A percentile compares a stretch with the other conserved stretches of the same genome.
phyloP scores from a whole-genome alignment of 768 basidiomycete genomes.

The Strobilomyces dryophilus region DNA sequence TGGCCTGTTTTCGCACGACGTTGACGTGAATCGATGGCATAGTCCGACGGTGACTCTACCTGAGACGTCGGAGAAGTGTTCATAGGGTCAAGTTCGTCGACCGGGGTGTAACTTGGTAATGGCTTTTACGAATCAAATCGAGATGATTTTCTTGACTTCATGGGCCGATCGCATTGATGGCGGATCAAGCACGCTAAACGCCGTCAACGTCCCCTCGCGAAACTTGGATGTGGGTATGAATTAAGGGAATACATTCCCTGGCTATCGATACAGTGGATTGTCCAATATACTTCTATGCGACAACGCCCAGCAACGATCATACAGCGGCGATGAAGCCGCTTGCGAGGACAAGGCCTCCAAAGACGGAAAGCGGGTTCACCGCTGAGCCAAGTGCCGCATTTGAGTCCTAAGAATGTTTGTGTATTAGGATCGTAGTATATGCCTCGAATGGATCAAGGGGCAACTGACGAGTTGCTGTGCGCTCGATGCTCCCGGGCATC shows the following conservation, averaged over 20 bases:
- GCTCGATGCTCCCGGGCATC: slow-evolving; percentile 17
- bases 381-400: slow-evolving; percentile 21
- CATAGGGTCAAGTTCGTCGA: background rate
- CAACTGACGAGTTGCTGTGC: slow-evolving; percentile 21
- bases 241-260: background rate
- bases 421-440: background rate
- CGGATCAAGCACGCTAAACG: background rate
- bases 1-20: background rate
- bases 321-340: slow-evolving; percentile 17
- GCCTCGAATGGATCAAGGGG: background rate
- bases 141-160: background rate
- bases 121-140: background rate
- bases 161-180: background rate
- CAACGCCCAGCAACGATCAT: background rate
- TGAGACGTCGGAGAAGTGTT: slow-evolving; percentile 1
- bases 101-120: background rate
- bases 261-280: slow-evolving; percentile 16
- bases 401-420: slow-evolving; percentile 7
- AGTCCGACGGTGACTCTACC: slow-evolving; percentile 2
- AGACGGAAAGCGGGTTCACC: slow-evolving; percentile 14
- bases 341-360: slow-evolving; percentile 21
- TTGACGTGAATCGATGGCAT: slow-evolving; percentile 5
- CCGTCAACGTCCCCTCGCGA: background rate
- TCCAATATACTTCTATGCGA: slow-evolving; percentile 7
- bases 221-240: background rate